These are phyloP conservation scores for Lachnellula occidentalis DNA, from an alignment of 2,329 filamentous ascomycete genomes.

Conservation along the genomic window DNA sequence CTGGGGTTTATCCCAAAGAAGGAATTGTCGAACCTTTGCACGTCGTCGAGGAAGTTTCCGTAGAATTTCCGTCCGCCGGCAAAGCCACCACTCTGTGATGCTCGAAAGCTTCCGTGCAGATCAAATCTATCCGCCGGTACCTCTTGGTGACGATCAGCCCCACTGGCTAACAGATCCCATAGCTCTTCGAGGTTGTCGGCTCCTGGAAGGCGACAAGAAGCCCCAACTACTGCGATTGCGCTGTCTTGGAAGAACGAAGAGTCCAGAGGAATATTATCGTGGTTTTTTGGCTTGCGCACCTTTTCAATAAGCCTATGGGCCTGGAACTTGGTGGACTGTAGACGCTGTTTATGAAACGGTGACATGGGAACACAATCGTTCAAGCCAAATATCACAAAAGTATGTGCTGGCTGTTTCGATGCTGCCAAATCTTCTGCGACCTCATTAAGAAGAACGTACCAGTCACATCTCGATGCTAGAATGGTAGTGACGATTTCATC, in stretches of 20 bases:
- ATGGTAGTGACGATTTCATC: neutral
- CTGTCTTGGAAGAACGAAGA: neutral
- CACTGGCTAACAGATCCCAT: slow-evolving; percentile 68
- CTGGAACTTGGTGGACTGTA: neutral
- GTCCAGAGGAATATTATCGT: no score
- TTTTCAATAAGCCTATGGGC: neutral
- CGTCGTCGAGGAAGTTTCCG: slow-evolving; percentile 10
- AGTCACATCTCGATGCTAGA: slow-evolving; percentile 10
- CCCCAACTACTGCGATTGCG: slow-evolving; percentile 46
- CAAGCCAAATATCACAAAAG: neutral
- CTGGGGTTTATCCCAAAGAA: slow-evolving; percentile 12
- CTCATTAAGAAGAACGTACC: slow-evolving; percentile 3
- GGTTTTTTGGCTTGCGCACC: no score
- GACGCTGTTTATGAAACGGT: slow-evolving; percentile 1
- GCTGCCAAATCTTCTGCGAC: slow-evolving; percentile 4
- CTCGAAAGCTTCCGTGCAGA: slow-evolving; percentile 3
- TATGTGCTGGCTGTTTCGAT: neutral
- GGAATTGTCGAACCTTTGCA: slow-evolving; percentile 7
- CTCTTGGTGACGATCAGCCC: slow-evolving; percentile 35
- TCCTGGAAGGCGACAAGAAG: slow-evolving; percentile 48
- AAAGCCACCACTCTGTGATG: slow-evolving; percentile 3
- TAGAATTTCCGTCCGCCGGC: neutral
- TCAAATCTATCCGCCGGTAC: slow-evolving; percentile 14
- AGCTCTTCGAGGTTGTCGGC: slow-evolving; percentile 52
- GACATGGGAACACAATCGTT: slow-evolving; percentile 2